Base-by-base conservation (phyloP, 2,329 filamentous ascomycete genomes). In the Beauveria sp. region DNA sequence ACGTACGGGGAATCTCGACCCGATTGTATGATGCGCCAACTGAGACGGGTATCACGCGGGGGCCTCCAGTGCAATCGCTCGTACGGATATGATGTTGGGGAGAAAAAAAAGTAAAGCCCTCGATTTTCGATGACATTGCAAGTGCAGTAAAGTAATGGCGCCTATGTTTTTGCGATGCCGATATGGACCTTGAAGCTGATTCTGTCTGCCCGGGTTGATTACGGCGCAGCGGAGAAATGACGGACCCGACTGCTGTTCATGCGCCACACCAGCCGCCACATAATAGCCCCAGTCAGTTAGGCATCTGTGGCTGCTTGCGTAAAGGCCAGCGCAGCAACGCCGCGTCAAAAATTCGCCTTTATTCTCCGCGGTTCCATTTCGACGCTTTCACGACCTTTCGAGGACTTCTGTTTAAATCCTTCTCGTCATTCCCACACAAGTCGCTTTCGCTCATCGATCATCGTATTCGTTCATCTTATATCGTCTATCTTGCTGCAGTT, bases 1-100 rank as follows among this genome's bases (percentile, higher is more conserved):
- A 14, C 69, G 69, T 50, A 70, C 72, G 60, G 77, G 77, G 5
- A 77, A 76, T 49, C 69, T 69, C 51, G 73, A 78, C 57, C 75
- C 75, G 10, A 66, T 72, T 16, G 63, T 76, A 2, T 72, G 52
- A 64, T 14, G 20, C 14, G 24, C 6, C 22, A 24, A 38, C 12
- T 38, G 12, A 38, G 5, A 38, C 12, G 34, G 34, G 1, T 38
- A 14, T 14, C 5, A 38, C 34, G 12, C 34, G 12, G 34, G 12
- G 34, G 12, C 5, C 12, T 38, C 34, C 9, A 34, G 5, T 38
- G 12, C 12, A 2, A 38, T 38, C 34, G 34, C 5, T 14, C 34
- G 12, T 38, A 5, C 34, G 34, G 34, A 38, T 5, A 38, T 14
- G 5, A 14, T 6, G 12, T 14, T 38, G 12, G 12, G n/a, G n/a